A percentile compares a stretch with the other conserved stretches of the same genome.
Evolutionary conservation across 2,329 filamentous ascomycete genomes (phyloP).

Genomic region (Colletotrichum tofieldiae): DNA sequence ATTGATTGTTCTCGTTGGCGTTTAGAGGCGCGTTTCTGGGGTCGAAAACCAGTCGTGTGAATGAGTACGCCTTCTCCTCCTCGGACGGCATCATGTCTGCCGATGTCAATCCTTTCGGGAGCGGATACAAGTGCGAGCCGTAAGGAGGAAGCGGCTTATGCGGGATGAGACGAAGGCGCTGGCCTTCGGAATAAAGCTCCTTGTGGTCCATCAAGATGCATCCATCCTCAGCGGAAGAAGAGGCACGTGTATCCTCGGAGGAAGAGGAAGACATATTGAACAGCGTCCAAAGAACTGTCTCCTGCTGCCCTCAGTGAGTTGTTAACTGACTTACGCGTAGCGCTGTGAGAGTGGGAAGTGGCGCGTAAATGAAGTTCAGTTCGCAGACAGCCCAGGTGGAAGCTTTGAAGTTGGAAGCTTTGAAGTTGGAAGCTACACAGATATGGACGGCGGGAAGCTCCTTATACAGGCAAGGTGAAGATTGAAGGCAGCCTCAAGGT

Average conservation of each 20-base stretch:
- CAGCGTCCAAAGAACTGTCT: not conserved
- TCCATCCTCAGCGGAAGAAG: not conserved
- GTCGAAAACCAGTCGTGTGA: not conserved
- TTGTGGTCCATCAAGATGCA: not conserved
- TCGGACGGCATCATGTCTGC: not conserved
- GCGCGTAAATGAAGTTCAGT: not conserved
- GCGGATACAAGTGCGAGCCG: slow-evolving; percentile 8
- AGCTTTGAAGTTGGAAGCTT: not conserved
- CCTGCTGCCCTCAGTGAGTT: not conserved
- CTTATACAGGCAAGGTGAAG: not conserved
- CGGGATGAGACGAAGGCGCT: not conserved
- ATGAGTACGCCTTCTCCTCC: not conserved
- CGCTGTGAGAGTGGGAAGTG: not conserved
- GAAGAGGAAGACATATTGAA: slow-evolving; percentile 1
- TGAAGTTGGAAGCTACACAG: not conserved
- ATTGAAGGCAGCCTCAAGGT: not conserved
- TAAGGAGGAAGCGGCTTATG: slow-evolving; percentile 10
- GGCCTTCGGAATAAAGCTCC: not conserved
- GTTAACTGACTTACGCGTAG: not conserved
- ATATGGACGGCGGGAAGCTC: not conserved
- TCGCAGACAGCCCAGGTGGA: not conserved
- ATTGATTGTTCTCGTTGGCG: not conserved
- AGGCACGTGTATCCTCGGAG: not conserved
- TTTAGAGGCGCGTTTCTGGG: not conserved
- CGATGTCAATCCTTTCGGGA: not conserved